Base-by-base conservation (phyloP, 1,284 basidiomycete species). In the Pterulicium gracile region DNA sequence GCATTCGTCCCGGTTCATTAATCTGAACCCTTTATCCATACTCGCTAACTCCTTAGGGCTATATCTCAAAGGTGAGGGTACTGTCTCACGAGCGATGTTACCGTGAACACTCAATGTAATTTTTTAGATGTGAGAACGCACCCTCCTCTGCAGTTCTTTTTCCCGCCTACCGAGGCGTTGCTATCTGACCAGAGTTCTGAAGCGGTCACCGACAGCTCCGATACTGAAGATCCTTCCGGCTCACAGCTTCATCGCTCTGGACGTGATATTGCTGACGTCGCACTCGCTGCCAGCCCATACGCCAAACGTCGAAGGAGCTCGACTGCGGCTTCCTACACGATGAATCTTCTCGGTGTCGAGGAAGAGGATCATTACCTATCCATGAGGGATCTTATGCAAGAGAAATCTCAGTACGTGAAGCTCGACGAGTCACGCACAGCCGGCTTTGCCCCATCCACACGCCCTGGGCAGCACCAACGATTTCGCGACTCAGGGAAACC, bases 1-100 rank as follows among this genome's bases (percentile, higher is more conserved):
- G 74, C 77, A 83, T 32, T 70, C 71, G 2, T 65, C 72, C 4
- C 62, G 79, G 24, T 84, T 81, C 53, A 77, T 86, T 54, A 85
- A 84, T 55, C 59, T 74, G 1, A 62, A 72, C 18, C 81, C 81
- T 1, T 56, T 83, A 14, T 76, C 79, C 1, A 51, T 84, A 27
- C 58, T 86, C 42, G 63, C 68, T n/a, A 79, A 77, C 51, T 64
- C 67, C 3, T 57, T 85, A 14, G 67, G 71, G 12, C 53, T 75
- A 45, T 72, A 80, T 60, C 81, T 86, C 55, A 70, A 67, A 62
- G 75, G 81, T 78, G 47, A 49, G 63, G 51, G 19, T 41, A 41
- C 39, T 15, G 10, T 15, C 15, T 34, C 15, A 34, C 10, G 15
- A 10, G 27, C 27, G 10, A 41, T 7, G n/a, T 41, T 7, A 41